These are phyloP conservation scores for Linum tenue DNA, from an alignment of 345 rosid genomes.

Conservation along the genomic window DNA sequence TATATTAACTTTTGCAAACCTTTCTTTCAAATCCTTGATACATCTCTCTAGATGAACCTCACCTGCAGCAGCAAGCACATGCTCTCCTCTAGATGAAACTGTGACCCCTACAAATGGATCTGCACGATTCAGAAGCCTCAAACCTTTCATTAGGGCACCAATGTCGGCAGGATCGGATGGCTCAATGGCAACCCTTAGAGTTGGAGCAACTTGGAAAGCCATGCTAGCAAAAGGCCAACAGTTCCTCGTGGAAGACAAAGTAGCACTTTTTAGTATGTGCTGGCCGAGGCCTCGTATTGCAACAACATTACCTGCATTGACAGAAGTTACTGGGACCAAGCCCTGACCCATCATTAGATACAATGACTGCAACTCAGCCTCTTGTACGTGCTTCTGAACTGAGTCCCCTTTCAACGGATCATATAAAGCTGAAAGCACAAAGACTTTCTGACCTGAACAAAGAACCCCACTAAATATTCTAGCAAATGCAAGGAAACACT, in stretches of 20 bases:
- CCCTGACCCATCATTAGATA: slow-evolving; percentile 99
- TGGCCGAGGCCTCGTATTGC: slow-evolving; percentile 93
- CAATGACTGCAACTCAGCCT: slow-evolving; percentile 71
- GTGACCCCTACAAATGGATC: slow-evolving; percentile 90
- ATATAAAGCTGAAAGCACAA: slow-evolving; percentile 71
- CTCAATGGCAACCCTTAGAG: slow-evolving; percentile 83
- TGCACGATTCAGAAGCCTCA: slow-evolving; percentile 78
- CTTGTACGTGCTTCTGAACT: slow-evolving; percentile 70
- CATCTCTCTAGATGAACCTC: slow-evolving; percentile 96
- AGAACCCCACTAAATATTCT: slow-evolving; percentile 88
- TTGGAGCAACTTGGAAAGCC: slow-evolving; percentile 88
- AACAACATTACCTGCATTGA: slow-evolving; percentile 78
- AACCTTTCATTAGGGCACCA: slow-evolving; percentile 68
- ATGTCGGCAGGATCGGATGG: slow-evolving; percentile 88
- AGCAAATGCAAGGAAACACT: slow-evolving; percentile 95
- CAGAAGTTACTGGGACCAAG: slow-evolving; percentile 60
- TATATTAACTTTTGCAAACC: slow-evolving; percentile 78
- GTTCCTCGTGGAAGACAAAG: slow-evolving; percentile 75
- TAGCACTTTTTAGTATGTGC: slow-evolving; percentile 82
- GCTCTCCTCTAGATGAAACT: slow-evolving; percentile 88
- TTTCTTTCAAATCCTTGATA: slow-evolving; percentile 75
- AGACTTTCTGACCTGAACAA: slow-evolving; percentile 48
- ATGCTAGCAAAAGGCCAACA: slow-evolving; percentile 96
- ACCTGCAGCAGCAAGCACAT: slow-evolving; percentile 91
- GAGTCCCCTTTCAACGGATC: slow-evolving; percentile 69